A percentile compares a stretch with the other conserved stretches of the same genome.
Conservation (phyloP, 495 filamentous ascomycete species). For the Glutinoglossum americanum region DNA sequence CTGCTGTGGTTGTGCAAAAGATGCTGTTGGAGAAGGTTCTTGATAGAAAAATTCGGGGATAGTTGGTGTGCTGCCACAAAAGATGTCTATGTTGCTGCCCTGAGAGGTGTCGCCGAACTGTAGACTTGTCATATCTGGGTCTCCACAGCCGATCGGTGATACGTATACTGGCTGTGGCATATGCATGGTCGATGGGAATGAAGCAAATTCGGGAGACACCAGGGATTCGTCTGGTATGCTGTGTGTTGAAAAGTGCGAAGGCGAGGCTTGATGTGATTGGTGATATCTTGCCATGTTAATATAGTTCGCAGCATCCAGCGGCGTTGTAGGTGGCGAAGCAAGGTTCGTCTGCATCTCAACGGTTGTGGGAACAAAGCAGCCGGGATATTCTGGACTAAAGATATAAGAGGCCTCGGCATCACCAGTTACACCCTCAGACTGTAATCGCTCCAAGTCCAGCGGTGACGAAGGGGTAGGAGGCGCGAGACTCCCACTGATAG, state of each 20-base stretch:
- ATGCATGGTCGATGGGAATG: constrained; percentile 16
- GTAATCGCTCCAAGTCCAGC: background rate
- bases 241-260: constrained; percentile 5
- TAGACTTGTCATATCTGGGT: background rate
- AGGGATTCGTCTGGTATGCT: constrained; percentile 23
- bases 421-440: background rate
- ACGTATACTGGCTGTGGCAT: constrained; percentile 18
- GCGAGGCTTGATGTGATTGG: constrained; percentile 18
- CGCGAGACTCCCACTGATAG: constrained; percentile 16
- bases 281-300: constrained; percentile 17
- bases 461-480: constrained; percentile 23
- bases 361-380: constrained; percentile 17
- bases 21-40: background rate
- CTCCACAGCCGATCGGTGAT: constrained; percentile 15
- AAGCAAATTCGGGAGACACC: constrained; percentile 21
- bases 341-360: constrained; percentile 17
- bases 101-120: background rate
- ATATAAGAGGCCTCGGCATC: background rate
- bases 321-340: constrained; percentile 26
- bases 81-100: background rate
- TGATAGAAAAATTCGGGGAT: constrained; percentile 3
- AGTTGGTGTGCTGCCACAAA: background rate
- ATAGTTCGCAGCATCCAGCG: constrained; percentile 6
- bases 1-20: background rate
- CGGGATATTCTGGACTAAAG: constrained; percentile 12